These are phyloP conservation scores for Discostella pseudostelligera DNA, from an alignment of 108 stramenopile species.

Conservation along the genomic window DNA sequence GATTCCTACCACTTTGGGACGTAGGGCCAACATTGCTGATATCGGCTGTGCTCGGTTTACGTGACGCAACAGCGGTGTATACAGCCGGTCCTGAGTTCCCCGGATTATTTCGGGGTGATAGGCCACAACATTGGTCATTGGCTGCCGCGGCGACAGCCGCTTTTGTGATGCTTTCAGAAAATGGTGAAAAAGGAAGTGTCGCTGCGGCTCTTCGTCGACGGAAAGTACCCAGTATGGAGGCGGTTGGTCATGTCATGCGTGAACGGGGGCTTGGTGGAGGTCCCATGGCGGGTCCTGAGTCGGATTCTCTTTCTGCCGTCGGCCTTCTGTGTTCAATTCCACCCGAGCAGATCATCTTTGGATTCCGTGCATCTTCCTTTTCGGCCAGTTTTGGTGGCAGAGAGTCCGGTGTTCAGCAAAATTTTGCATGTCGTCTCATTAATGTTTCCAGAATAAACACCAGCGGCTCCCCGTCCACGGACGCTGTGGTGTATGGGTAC, in stretches of 20 bases:
- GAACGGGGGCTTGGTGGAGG: constrained; percentile 51
- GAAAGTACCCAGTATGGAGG: constrained; percentile 75
- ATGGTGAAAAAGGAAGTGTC: constrained; percentile 81
- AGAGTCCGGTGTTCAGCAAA: constrained; percentile 37
- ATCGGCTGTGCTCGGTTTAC: constrained; percentile 62
- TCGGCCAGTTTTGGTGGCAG: not conserved
- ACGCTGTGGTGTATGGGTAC: constrained; percentile 74
- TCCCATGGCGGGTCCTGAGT: constrained; percentile 52
- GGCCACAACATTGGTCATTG: constrained; percentile 84
- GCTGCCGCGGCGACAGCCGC: constrained; percentile 76
- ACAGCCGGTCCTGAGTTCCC: constrained; percentile 81
- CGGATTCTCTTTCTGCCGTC: constrained; percentile 72
- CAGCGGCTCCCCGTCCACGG: constrained; percentile 59
- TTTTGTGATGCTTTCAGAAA: constrained; percentile 78
- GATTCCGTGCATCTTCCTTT: constrained; percentile 65
- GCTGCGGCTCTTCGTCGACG: constrained; percentile 76
- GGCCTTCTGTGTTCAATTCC: constrained; percentile 71
- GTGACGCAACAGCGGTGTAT: constrained; percentile 83
- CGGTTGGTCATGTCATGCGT: constrained; percentile 70
- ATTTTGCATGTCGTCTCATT: constrained; percentile 55
- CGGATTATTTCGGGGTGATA: constrained; percentile 85
- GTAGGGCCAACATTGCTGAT: constrained; percentile 72
- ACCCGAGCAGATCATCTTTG: constrained; percentile 73
- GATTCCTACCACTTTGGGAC: constrained; percentile 77
- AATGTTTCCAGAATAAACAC: constrained; percentile 74